Percentiles rank a stretch among this genome's conserved stretches.
These are phyloP conservation scores for Lactarius hengduanensis DNA, from an alignment of 768 basidiomycete genomes.

Conservation along the genomic window DNA sequence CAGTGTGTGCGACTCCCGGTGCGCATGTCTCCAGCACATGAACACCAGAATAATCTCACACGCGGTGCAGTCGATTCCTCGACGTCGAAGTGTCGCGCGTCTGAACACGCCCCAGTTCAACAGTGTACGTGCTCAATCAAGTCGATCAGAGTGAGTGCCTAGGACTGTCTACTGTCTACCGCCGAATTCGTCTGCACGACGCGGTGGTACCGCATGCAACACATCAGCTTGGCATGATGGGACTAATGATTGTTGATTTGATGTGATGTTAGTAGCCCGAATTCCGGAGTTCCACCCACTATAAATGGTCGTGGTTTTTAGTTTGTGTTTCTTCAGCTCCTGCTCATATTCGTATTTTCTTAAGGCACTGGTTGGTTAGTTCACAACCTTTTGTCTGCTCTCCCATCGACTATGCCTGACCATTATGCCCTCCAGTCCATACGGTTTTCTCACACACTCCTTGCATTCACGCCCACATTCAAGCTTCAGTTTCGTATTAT, in stretches of 20 bases:
- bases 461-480: slow-evolving; percentile 1
- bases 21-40: too few species aligned
- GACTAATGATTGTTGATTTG: neutral
- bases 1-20: too few species aligned
- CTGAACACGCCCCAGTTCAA: too few species aligned
- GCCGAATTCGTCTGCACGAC: neutral
- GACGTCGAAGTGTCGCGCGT: too few species aligned
- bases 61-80: too few species aligned
- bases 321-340: neutral
- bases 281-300: neutral
- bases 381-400: too few species aligned
- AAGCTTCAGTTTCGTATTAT: neutral
- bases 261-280: neutral
- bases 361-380: slow-evolving; percentile 24
- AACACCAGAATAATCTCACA: too few species aligned
- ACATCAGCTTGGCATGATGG: neutral
- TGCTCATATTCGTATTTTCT: slow-evolving; percentile 4
- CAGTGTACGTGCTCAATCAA: neutral
- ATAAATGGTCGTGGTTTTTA: neutral
- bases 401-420: neutral
- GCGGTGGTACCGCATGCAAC: neutral
- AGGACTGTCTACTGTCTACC: neutral
- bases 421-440: neutral
- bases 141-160: neutral
- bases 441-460: neutral